These are phyloP conservation scores for Rubroboletus pulcherrimus DNA, from an alignment of 768 basidiomycete species.

Conservation along the genomic window DNA sequence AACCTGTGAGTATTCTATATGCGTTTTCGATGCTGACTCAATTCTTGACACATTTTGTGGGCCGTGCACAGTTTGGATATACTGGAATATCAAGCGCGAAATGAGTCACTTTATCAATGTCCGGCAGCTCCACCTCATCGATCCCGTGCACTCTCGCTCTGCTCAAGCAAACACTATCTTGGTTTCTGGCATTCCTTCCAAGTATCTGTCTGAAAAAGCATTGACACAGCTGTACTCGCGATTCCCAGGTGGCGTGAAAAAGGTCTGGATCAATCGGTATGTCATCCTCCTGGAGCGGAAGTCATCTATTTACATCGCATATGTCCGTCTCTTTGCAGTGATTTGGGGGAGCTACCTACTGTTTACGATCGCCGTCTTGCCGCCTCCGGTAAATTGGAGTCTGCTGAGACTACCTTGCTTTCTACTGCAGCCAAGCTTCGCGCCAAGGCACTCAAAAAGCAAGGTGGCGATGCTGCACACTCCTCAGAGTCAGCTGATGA, in stretches of 20 bases:
- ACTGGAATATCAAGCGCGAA: conserved; percentile 76
- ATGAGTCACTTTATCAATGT: conserved; percentile 76
- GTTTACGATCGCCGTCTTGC: conserved; percentile 71
- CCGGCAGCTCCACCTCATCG: conserved; percentile 81
- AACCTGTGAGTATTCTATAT: conserved; percentile 52
- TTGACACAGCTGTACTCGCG: conserved; percentile 69
- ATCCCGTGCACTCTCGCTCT: conserved; percentile 64
- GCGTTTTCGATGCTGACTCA: neutral
- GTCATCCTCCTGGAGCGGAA: conserved; percentile 6
- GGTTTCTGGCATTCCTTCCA: conserved; percentile 81
- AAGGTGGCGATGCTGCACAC: conserved; percentile 23
- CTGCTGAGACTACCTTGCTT: conserved; percentile 76
- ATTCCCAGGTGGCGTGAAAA: conserved; percentile 86
- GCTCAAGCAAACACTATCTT: conserved; percentile 90
- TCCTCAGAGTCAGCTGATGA: conserved; percentile 21
- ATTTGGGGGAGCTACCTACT: conserved; percentile 84
- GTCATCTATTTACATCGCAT: neutral
- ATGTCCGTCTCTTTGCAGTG: conserved; percentile 35
- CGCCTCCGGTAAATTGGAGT: conserved; percentile 79
- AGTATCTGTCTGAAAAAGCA: conserved; percentile 68
- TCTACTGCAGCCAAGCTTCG: conserved; percentile 73
- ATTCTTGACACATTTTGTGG: neutral
- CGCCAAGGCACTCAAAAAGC: conserved; percentile 49
- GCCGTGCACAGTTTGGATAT: conserved; percentile 65
- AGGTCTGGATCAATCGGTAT: conserved; percentile 88